Conservation (phyloP, 1,139 yeast species). For the Yamadazyma friedrichii region DNA sequence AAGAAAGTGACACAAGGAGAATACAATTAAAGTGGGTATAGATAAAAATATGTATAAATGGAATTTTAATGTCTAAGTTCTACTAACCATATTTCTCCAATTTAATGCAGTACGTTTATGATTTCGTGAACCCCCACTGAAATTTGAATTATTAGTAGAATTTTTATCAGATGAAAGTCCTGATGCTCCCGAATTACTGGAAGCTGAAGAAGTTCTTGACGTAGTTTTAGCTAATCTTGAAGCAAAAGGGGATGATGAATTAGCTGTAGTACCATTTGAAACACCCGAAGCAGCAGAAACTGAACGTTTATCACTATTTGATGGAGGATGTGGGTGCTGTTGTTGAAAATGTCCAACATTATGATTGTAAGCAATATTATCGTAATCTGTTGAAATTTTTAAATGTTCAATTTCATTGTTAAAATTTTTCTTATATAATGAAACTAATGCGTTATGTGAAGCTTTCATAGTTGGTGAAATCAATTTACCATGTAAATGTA, state of each 20-base stretch:
- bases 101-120: slow-evolving; percentile 46
- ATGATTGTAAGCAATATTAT: slow-evolving; percentile 26
- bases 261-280: slow-evolving; percentile 17
- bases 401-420: slow-evolving; percentile 55
- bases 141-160: slow-evolving; percentile 12
- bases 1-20: background rate
- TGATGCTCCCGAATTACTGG: slow-evolving; percentile 30
- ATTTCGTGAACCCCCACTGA: slow-evolving; percentile 14
- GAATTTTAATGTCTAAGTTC: background rate
- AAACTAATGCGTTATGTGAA: slow-evolving; percentile 66
- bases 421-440: slow-evolving; percentile 67
- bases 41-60: background rate
- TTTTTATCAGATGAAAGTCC: slow-evolving; percentile 21
- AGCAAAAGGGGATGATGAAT: slow-evolving; percentile 28
- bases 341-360: slow-evolving; percentile 17
- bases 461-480: slow-evolving; percentile 57
- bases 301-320: slow-evolving; percentile 14
- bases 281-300: slow-evolving; percentile 16
- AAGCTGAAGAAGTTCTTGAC: slow-evolving; percentile 29
- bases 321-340: slow-evolving; percentile 12
- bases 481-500: slow-evolving; percentile 66
- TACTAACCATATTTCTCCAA: slow-evolving; percentile 36
- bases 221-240: slow-evolving; percentile 29
- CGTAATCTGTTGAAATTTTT: slow-evolving; percentile 36
- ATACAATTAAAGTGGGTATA: no score